Conservation (phyloP, 179 eudicot genomes). For the Nepenthes alata region DNA sequence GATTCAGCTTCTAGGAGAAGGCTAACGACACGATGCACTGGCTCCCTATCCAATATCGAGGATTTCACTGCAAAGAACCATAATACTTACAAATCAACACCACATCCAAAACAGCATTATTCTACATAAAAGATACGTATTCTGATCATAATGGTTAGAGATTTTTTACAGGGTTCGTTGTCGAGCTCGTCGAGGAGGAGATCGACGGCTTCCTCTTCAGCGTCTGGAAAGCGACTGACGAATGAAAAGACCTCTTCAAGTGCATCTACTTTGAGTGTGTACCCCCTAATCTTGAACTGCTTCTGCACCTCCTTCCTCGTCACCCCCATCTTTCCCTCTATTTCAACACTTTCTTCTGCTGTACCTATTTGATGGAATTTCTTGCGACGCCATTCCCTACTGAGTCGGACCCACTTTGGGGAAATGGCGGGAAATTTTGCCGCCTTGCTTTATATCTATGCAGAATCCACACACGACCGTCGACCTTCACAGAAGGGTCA, state of each 20-base stretch:
- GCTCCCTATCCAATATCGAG: conserved; percentile 57
- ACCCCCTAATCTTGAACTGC: conserved; percentile 64
- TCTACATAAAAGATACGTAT: no score
- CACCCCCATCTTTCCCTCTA: conserved; percentile 24
- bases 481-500: no score
- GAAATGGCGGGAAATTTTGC: no score
- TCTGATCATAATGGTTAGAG: not conserved
- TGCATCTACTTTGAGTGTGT: conserved; percentile 71
- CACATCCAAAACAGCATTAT: not conserved
- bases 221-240: conserved; percentile 34
- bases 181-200: conserved; percentile 72
- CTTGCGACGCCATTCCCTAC: no score
- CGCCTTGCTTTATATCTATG: no score
- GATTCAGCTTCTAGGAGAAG: conserved; percentile 41
- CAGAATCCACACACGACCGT: no score
- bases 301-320: conserved; percentile 57
- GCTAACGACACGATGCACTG: conserved; percentile 37
- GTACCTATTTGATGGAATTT: no score
- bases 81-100: not conserved
- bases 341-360: not conserved
- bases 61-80: conserved; percentile 53
- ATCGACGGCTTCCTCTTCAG: conserved; percentile 61
- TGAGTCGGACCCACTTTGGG: no score
- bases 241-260: conserved; percentile 48
- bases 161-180: conserved; percentile 30